These are phyloP conservation scores for Neurospora hispaniola DNA, from an alignment of 495 filamentous ascomycete species.

Conservation along the genomic window DNA sequence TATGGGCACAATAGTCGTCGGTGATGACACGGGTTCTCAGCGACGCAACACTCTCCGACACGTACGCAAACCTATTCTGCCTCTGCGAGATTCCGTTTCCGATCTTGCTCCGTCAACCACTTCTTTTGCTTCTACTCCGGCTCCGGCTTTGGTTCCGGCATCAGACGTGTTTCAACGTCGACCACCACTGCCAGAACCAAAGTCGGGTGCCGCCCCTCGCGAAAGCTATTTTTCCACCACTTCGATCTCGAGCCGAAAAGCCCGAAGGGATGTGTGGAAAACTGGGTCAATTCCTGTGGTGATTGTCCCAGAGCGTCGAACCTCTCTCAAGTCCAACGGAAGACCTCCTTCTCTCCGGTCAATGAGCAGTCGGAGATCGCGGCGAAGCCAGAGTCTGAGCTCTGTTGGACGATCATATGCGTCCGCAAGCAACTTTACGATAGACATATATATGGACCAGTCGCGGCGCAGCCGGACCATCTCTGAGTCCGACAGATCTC, in stretches of 20 bases:
- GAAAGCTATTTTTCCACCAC: slow-evolving; percentile 52
- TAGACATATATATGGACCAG: slow-evolving; percentile 8
- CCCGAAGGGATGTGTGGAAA: slow-evolving; percentile 44
- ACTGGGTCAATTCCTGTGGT: slow-evolving; percentile 55
- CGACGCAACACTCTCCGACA: slow-evolving; percentile 55
- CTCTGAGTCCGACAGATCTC: slow-evolving; percentile 37
- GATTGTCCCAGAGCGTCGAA: slow-evolving; percentile 57
- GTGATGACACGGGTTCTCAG: slow-evolving; percentile 40
- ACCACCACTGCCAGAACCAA: slow-evolving; percentile 10
- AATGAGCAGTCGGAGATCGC: slow-evolving; percentile 40
- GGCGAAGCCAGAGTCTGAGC: slow-evolving; percentile 33
- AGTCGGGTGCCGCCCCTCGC: slow-evolving; percentile 29
- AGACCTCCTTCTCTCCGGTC: slow-evolving; percentile 42
- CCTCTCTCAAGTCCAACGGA: slow-evolving; percentile 47
- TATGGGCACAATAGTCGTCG: slow-evolving; percentile 58
- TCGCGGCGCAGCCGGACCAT: slow-evolving; percentile 30
- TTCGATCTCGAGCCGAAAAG: slow-evolving; percentile 42
- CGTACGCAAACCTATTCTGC: slow-evolving; percentile 45
- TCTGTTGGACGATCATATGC: slow-evolving; percentile 28
- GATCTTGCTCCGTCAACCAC: slow-evolving; percentile 41
- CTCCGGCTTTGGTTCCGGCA: slow-evolving; percentile 10
- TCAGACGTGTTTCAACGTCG: slow-evolving; percentile 17
- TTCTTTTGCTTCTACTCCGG: slow-evolving; percentile 25
- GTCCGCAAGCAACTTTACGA: slow-evolving; percentile 25
- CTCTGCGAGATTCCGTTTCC: slow-evolving; percentile 41